Evolutionary conservation across 2,329 filamentous ascomycete species (phyloP), one percentile per base, ranked within the genome.

Genomic region (Monilinia polystroma): DNA sequence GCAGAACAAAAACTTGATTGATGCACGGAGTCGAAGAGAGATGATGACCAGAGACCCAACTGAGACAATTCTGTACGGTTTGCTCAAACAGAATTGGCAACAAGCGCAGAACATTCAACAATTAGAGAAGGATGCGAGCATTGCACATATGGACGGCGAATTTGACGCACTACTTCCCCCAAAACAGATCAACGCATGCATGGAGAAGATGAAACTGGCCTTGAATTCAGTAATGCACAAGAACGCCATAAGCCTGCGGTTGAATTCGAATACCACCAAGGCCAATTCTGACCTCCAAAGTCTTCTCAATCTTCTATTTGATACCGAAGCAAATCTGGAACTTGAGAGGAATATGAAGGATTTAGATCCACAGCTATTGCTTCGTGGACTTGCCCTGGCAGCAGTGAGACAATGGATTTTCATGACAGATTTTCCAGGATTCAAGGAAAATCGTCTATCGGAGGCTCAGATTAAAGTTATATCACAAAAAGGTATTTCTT

Each of bases 161-260:
- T 10, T 12, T 29, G 45, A 62, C 14, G n/a, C 35, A 20, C 29
- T 45, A 38, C 29, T 63, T 1, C 3, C 2, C n/a, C 6, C 16
- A 0, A 54, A 43, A 16, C 32, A 43, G 6, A 41, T 41, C n/a
- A 8, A 10, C 3, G 23, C 14, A 8, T 53, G 26, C 32, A 63
- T 63, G 59, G 47, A 63, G 12, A 53, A 2, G 5, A 53, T 63
- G 59, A 53, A 38, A 41, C 5, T 29, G n/a, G 16, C 32, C 3
- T 41, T 20, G 32, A 47, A 63, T 16, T 51, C 47, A 51, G 52
- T 63, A 29, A 63, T 63, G 59, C 32, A 63, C 35, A 53, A 53
- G 49, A 38, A 53, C 16, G 59, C n/a, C 3, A 63, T 53, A 20
- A 53, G 47, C 8, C 16, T 63, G 26, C 32, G 10, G 5, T 2